Base-by-base conservation (phyloP, 176 grass and related monocot genomes). In the Ensete glaucum region DNA sequence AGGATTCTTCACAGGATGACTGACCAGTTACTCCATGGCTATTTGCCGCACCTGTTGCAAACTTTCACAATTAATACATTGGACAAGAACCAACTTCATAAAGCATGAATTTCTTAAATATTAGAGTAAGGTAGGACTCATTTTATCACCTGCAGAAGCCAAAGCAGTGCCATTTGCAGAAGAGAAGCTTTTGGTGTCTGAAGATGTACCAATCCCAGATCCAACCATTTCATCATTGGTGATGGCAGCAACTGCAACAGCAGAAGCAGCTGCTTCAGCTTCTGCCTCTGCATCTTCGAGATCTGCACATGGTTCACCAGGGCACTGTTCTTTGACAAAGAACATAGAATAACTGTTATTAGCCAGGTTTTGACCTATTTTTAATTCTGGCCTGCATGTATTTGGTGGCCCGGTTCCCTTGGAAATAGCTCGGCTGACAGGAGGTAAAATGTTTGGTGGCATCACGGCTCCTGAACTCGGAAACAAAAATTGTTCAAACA, bases 191-290 rank as follows among this genome's bases (percentile, higher is more conserved):
- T 99, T 91, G 77, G 71, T 82, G 20, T 84, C 88, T 80, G 88
- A 60, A 68, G 84, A 83, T 68, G 76, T 67, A 88, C 86, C 85
- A 78, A 82, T 79, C 57, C 69, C 69, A 76, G 81, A 81, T 78
- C 80, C 85, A 82, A 79, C 78, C 22, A 85, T 71, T 69, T 99
- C 95, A 84, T 99, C 95, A 69, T 73, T 89, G 77, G 79, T 84
- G 80, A 99, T 99, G 82, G 90, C 95, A 64, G 95, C 95, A 64
- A 91, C 95, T 29, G 95, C 95, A 16, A 94, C 82, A 67, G 95
- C 90, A 84, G 90, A 94, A 81, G 95, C 95, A 89, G 90, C 95
- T 76, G 90, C 89, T 83, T 93, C 85, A 72, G 88, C 84, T 73
- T 83, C 83, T 55, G 82, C 90, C 62, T 91, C 86, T 21, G 71